Evolutionary conservation across 176 grass and related monocot species (phyloP), one percentile per base, ranked within the genome.

Genomic region (Musa itinerans): DNA sequence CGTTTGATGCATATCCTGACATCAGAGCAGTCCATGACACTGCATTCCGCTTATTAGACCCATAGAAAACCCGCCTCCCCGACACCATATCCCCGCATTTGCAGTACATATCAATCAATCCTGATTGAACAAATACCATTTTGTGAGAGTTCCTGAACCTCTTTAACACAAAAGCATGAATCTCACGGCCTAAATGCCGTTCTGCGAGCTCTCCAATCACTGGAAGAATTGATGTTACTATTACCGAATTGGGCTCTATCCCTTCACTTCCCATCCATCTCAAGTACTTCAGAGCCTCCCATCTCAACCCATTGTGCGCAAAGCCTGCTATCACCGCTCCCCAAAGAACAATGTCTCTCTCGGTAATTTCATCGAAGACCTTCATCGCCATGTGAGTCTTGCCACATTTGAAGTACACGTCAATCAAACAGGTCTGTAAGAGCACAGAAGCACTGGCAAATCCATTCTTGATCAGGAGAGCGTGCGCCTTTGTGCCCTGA

Each of bases 81-180:
- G 83, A 97, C 24, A 75, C 27, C 78, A 97, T 90, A 83, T 97
- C 90, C 0, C 87, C 79, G 3, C 93, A 93, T 76, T 98, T 98
- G 78, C 90, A 98, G 52, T 98, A 98, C 90, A 98, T 98, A 75
- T 91, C 86, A 55, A 93, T 83, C 75, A 98, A 71, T 50, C 88
- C 91, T 65, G 88, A 83, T 51, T 86, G 83, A 22, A 98, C 79
- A 73, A 80, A 93, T 50, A 76, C 76, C 63, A 91, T 51, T 53
- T 90, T 79, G 52, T 85, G 79, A 63, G 85, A 82, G 63, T 82
- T 78, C 53, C 56, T 55, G 27, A 86, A 90, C 78, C 76, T 97
- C 83, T 90, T 97, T n/a, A 97, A 52, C 15, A 81, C 86, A 75
- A 85, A 87, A 2, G 73, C 87, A 80, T 97, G 93, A 80, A 97